phyloP scores from a whole-genome alignment of 2,329 filamentous ascomycete genomes.

The Aspergillus luchuensis region DNA sequence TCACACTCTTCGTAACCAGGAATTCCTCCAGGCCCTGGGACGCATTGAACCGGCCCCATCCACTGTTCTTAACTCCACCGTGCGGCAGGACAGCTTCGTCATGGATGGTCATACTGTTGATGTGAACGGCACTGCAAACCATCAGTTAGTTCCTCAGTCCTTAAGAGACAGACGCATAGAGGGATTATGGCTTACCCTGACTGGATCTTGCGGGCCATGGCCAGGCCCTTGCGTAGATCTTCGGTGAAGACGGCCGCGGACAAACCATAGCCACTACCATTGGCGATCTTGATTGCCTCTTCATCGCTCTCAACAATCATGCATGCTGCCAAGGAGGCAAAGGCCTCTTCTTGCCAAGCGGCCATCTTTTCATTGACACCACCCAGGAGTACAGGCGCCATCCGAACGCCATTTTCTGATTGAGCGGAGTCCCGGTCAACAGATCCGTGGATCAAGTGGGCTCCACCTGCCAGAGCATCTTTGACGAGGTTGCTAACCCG shows the following conservation, averaged over 20 bases:
- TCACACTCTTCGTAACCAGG: slow-evolving; percentile 64
- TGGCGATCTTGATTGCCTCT: slow-evolving; percentile 71
- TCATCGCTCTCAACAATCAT: slow-evolving; percentile 62
- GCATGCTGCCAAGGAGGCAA: slow-evolving; percentile 71
- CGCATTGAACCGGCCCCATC: slow-evolving; percentile 61
- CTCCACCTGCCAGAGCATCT: slow-evolving; percentile 33
- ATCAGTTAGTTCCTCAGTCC: not conserved
- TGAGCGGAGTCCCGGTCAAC: slow-evolving; percentile 12
- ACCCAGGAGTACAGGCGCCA: slow-evolving; percentile 68
- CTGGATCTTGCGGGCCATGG: slow-evolving; percentile 63
- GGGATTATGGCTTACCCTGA: slow-evolving; percentile 51
- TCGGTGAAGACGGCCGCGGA: slow-evolving; percentile 70
- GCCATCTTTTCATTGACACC: slow-evolving; percentile 70
- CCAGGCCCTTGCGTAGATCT: slow-evolving; percentile 60
- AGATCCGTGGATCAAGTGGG: slow-evolving; percentile 35
- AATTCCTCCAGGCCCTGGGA: slow-evolving; percentile 60
- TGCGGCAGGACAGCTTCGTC: slow-evolving; percentile 64
- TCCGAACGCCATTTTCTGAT: slow-evolving; percentile 34
- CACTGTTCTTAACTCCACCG: slow-evolving; percentile 63
- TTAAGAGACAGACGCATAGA: slow-evolving; percentile 22
- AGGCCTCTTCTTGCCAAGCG: slow-evolving; percentile 71
- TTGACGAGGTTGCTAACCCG: slow-evolving; percentile 41
- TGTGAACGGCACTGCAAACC: slow-evolving; percentile 54
- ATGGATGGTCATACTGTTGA: slow-evolving; percentile 66
- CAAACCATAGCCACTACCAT: slow-evolving; percentile 77